Base-by-base conservation (phyloP, 139 green algal genomes). In the Chlamydomonas asymmetrica region DNA sequence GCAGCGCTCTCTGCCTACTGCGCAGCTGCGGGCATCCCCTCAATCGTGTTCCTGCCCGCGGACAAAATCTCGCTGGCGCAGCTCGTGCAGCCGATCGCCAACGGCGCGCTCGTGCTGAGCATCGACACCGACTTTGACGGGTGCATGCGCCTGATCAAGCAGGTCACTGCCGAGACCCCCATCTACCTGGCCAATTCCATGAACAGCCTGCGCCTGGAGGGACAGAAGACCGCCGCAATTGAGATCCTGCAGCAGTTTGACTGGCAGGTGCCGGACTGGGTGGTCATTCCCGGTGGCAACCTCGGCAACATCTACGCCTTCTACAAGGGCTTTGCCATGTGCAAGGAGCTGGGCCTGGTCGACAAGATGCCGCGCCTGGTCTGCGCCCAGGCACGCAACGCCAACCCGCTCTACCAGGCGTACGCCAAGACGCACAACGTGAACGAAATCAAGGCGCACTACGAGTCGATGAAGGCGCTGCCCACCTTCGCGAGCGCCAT, bases 41-140 rank as follows among this genome's bases (percentile, higher is more conserved):
- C 96, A 48, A 98, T 99, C 73, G 97, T 99, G 20, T 99, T 99
- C 88, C 86, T 99, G 60, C 97, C 97, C 22, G 93, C 94, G 29
- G 93, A 99, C 90, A 99, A 98, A 89, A 98, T 98, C 87, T 93
- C 84, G 9, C 80, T 98, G 34, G 95, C 95, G n/a, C 95, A 99
- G 90, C 88, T 99, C 70, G 95, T 99, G 75, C 95, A 99, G 88
- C 97, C 97, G 45, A 99, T 99, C 71, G 97, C 97, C 64, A 99
- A 99, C 87, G 96, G 96, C 64, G 91, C 96, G 8, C 84, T 99
- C 63, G 97, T 99, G 66, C 87, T 99, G 35, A 93, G 78, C 79
- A 99, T 99, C 71, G 96, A 99, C 92, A 99, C 97, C 32, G 97
- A 99, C 87, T 99, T 99, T 84, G 97, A 99, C 80, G 97, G 97